phyloP scores from a whole-genome alignment of 1,284 basidiomycete genomes.

The Rhodotorula sp. region DNA sequence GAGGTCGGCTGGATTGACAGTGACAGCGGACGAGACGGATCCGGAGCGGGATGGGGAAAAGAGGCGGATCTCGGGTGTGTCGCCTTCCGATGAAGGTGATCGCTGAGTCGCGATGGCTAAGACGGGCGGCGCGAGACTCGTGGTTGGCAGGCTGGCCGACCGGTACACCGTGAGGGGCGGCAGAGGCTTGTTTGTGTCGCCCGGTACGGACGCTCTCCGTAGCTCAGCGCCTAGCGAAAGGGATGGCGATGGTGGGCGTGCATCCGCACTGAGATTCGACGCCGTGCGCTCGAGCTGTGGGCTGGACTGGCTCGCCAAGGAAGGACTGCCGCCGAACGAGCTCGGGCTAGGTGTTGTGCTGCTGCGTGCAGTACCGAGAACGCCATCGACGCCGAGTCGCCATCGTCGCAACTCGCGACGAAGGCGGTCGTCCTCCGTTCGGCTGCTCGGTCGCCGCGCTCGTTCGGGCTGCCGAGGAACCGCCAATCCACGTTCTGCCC shows the following conservation, averaged over 20 bases:
- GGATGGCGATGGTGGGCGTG: neutral
- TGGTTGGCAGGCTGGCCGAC: neutral
- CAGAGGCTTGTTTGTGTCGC: neutral
- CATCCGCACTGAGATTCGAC: neutral
- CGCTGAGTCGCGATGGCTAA: too few relatives aligned
- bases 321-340: neutral
- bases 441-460: neutral
- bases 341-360: neutral
- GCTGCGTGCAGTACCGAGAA: slow-evolving; percentile 4
- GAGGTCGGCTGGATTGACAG: neutral
- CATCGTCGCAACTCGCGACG: slow-evolving; percentile 30
- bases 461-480: neutral
- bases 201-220: neutral
- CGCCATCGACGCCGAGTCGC: slow-evolving; percentile 37
- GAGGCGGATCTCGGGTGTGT: neutral
- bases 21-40: neutral
- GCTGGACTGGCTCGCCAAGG: neutral
- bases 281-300: slow-evolving; percentile 1
- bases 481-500: neutral
- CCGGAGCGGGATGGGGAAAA: neutral
- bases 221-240: neutral
- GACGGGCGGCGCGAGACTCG: neutral
- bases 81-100: neutral
- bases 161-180: neutral
- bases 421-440: slow-evolving; percentile 32